Base-by-base conservation (phyloP, 2,329 filamentous ascomycete species). In the Colletotrichum caudatum region DNA sequence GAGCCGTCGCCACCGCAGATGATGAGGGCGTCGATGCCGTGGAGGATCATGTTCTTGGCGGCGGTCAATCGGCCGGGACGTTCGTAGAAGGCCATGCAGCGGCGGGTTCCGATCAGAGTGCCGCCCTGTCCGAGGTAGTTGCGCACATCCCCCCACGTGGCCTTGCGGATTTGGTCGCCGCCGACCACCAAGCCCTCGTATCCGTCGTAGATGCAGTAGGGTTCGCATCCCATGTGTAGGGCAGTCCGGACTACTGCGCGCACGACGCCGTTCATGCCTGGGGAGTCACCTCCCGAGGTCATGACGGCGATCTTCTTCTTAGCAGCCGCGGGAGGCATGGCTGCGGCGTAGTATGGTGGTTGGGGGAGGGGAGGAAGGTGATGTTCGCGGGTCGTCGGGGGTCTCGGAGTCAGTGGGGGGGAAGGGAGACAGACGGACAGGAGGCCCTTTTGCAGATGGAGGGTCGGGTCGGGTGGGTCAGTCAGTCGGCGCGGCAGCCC, bases 1-100 rank as follows among this genome's bases (percentile, higher is more conserved):
- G 94, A 97, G 74, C 96, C 96, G 80, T 99, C 96, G 84, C 96
- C 96, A 80, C 96, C 96, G 81, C 95, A 98, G 80, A 99, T 97
- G 77, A 99, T 92, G 77, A 99, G 87, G 65, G 96, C 96, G 80
- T 99, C 94, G 76, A 99, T 98, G 79, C 96, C 96, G 76, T 94
- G 91, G 72, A 94, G 82, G 53, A 99, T 89, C 91, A 99, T 92
- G 85, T 99, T 98, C 87, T 95, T 97, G 71, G 96, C 96, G 1
- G 94, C 96, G 65, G 86, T 88, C 72, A 97, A 83, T 75, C 96
- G 92, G 23, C 96, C 96, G 39, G 91, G 85, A 58, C 96, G 92
- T 82, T 98, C 92, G 83, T 93, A 95, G 84, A 99, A 99, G 68
- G 90, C 91, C 90, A 92, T 94, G 85, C 95, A 97, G 74, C 96